These are phyloP conservation scores for Croton laevigatus DNA, from an alignment of 441 rosid genomes.

Conservation along the genomic window DNA sequence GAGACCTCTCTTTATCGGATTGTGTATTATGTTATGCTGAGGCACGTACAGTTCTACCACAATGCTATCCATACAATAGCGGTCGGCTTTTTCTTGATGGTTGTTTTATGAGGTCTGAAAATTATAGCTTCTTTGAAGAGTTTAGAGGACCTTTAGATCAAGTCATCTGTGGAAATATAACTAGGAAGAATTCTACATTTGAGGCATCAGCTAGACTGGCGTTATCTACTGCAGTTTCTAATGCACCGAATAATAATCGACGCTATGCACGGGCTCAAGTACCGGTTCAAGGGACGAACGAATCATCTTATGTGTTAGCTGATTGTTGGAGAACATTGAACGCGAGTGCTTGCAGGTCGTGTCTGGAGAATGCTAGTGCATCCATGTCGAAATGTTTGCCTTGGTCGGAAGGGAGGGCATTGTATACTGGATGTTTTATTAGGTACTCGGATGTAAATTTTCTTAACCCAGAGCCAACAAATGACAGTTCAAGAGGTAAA, in stretches of 20 bases:
- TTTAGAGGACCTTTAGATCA: constrained; percentile 57
- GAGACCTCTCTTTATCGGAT: constrained; percentile 75
- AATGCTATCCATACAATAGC: constrained; percentile 76
- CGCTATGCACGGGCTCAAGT: constrained; percentile 51
- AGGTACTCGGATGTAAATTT: constrained; percentile 76
- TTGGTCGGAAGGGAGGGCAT: constrained; percentile 78
- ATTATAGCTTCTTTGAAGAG: constrained; percentile 74
- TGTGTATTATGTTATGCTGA: constrained; percentile 88
- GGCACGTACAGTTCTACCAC: constrained; percentile 81
- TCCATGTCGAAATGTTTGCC: constrained; percentile 67
- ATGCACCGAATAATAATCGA: constrained; percentile 36
- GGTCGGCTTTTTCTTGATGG: constrained; percentile 85
- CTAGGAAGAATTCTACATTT: constrained; percentile 39
- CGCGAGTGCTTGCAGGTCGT: constrained; percentile 56
- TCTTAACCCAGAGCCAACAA: constrained; percentile 51
- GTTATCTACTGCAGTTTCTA: constrained; percentile 35
- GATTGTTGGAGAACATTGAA: constrained; percentile 83
- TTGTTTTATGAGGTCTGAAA: constrained; percentile 88
- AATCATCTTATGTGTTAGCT: constrained; percentile 61
- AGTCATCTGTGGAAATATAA: constrained; percentile 63
- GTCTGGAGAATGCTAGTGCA: constrained; percentile 67
- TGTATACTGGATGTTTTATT: constrained; percentile 82
- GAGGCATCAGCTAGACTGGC: constrained; percentile 45
- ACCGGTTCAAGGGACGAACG: constrained; percentile 37
- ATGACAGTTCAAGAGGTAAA: constrained; percentile 60